phyloP scores from a whole-genome alignment of 805 yeast genomes.

The Candida dajiaensis region DNA sequence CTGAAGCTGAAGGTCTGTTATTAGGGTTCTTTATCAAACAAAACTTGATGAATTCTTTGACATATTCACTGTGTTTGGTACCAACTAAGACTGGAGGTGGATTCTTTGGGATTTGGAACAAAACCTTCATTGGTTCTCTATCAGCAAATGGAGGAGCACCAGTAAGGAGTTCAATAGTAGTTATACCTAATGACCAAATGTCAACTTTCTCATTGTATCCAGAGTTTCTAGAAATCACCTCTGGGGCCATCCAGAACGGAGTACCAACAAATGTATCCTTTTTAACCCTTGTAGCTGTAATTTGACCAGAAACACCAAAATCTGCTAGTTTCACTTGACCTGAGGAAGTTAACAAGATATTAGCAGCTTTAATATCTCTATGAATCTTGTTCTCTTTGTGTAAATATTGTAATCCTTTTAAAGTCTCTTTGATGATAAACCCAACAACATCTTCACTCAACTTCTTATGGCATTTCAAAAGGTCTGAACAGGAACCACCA shows the following conservation, averaged over 20 bases:
- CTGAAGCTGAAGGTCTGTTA: conserved; percentile 55
- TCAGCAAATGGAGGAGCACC: conserved; percentile 80
- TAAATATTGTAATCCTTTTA: conserved; percentile 69
- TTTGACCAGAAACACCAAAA: conserved; percentile 88
- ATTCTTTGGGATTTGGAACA: conserved; percentile 61
- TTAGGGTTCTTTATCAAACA: conserved; percentile 67
- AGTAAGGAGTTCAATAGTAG: conserved; percentile 75
- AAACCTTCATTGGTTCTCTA: conserved; percentile 69
- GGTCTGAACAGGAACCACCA: conserved; percentile 85
- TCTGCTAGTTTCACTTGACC: conserved; percentile 84
- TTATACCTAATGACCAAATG: conserved; percentile 94
- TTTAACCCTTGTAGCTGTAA: conserved; percentile 53
- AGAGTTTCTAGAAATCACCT: conserved; percentile 54
- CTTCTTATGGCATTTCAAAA: conserved; percentile 48
- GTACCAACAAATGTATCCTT: conserved; percentile 87
- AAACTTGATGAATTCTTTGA: conserved; percentile 50
- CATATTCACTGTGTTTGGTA: conserved; percentile 32
- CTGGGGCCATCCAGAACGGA: conserved; percentile 99
- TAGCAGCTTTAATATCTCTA: conserved; percentile 88
- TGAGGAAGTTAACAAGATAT: conserved; percentile 61
- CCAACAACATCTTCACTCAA: conserved; percentile 57
- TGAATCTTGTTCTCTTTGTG: conserved; percentile 76
- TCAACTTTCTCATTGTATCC: conserved; percentile 88
- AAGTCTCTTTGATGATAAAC: conserved; percentile 54
- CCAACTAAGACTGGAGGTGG: conserved; percentile 58